Percentiles rank a stretch among this genome's conserved stretches.
Conservation (phyloP, 2,329 filamentous ascomycete species). For the Ceratocystiopsis minuta region DNA sequence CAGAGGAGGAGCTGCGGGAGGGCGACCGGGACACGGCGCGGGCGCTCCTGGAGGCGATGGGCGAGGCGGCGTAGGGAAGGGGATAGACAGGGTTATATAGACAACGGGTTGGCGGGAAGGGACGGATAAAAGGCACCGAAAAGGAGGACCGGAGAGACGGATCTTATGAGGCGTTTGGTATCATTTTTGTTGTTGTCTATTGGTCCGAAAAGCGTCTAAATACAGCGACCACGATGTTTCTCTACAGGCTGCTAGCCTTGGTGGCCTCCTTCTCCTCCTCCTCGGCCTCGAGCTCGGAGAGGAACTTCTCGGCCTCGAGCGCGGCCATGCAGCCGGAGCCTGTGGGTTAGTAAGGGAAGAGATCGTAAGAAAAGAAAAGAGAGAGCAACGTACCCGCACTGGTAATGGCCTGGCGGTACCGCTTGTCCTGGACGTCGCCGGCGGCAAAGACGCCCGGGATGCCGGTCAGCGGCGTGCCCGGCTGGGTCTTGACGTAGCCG, state of each 20-base stretch:
- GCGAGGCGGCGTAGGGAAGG: slow-evolving; percentile 8
- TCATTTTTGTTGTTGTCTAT: too few species aligned
- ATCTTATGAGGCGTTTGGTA: too few species aligned
- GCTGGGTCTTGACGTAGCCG: slow-evolving; percentile 76
- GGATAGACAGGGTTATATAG: slow-evolving; percentile 2
- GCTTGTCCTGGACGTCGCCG: slow-evolving; percentile 96
- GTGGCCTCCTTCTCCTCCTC: slow-evolving; percentile 31
- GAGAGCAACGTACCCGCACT: slow-evolving; percentile 37
- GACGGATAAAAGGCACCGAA: too few species aligned
- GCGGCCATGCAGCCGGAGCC: slow-evolving; percentile 91
- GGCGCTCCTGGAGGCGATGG: slow-evolving; percentile 21
- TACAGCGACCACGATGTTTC: too few species aligned
- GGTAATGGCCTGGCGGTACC: slow-evolving; percentile 92
- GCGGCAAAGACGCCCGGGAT: slow-evolving; percentile 88
- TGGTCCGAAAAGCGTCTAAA: neutral
- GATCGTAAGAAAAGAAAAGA: too few species aligned
- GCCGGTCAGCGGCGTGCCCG: slow-evolving; percentile 76
- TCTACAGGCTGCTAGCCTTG: slow-evolving; percentile 12
- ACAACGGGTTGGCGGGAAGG: too few species aligned
- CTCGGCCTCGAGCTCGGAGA: slow-evolving; percentile 54
- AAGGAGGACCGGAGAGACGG: too few species aligned
- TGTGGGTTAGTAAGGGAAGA: too few species aligned
- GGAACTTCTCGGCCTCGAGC: slow-evolving; percentile 85
- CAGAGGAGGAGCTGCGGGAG: slow-evolving; percentile 8
- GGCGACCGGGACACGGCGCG: slow-evolving; percentile 21